Base-by-base conservation (phyloP, 495 filamentous ascomycete species). In the Melanomma pulvis-pyrius region DNA sequence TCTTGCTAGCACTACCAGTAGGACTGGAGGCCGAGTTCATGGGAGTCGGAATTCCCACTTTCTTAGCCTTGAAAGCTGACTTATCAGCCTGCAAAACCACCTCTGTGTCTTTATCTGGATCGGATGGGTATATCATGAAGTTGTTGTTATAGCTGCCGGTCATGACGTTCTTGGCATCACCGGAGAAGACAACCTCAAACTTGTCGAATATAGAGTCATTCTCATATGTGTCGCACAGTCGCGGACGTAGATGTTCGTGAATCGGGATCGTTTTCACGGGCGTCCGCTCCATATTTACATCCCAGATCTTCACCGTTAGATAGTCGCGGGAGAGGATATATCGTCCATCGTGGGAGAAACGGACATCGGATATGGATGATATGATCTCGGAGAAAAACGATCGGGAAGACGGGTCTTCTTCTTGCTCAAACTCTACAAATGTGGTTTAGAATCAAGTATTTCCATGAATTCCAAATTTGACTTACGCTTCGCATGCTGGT, bases 381-480 rank as follows among this genome's bases (percentile, higher is more conserved):
- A 98, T 98, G 74, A 98, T 98, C 79, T 98, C 94, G 55, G 94
- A 98, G 75, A 98, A 98, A 86, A 98, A 98, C 0, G 96, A 98
- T 53, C 94, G 87, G n/a, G 92, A 91, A 4, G 92, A 90, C n/a
- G 94, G 96, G 74, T 98, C 94, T 80, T 98, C 94, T 80, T 98
- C 94, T 80, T 98, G 94, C 76, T 98, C 94, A 73, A 98, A 98
- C 75, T 96, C 94, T 98, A 71, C 17, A 58, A 28, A 21, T 59
- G 71, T 71, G 39, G n/a, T 6, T 44, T 6, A 36, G n/a, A 21
- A 71, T 63, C 41, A 39, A 17, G 47, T 11, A 6, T n/a, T 47
- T 32, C 11, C 24, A 12, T 30, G 46, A 19, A 17, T 47, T 44
- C 25, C 39, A 1, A 17, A 7, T 19, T 36, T 11, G 21, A 82